Evolutionary conservation across 1,284 basidiomycete genomes (phyloP).

Genomic region (Ceratobasidium sp.): DNA sequence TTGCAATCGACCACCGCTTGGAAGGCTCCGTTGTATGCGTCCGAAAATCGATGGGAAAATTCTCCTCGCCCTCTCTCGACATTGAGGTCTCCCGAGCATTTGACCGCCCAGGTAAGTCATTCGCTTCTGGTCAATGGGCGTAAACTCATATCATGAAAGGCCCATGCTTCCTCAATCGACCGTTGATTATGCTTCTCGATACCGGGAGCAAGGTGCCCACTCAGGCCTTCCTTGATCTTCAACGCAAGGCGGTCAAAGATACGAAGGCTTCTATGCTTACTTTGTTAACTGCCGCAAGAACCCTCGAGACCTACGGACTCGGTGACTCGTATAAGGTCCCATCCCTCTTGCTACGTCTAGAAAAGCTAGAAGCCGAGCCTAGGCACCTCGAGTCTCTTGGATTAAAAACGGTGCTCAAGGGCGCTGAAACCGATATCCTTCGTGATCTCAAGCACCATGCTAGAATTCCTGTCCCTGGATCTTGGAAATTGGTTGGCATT

Average conservation of each 20-base stretch:
- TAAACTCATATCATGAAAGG: neutral
- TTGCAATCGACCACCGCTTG: constrained; percentile 61
- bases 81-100: constrained; percentile 72
- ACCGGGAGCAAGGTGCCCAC: constrained; percentile 58
- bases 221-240: constrained; percentile 61
- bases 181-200: constrained; percentile 71
- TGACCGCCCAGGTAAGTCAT: constrained; percentile 60
- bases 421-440: constrained; percentile 44
- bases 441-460: constrained; percentile 34
- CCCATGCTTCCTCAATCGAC: constrained; percentile 50
- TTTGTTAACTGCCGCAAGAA: constrained; percentile 55
- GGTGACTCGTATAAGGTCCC: constrained; percentile 54
- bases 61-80: constrained; percentile 57
- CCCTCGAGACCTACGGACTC: constrained; percentile 57
- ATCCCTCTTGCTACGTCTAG: constrained; percentile 53
- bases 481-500: constrained; percentile 44
- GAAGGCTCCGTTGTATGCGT: constrained; percentile 55
- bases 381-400: constrained; percentile 48
- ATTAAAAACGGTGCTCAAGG: constrained; percentile 48
- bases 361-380: constrained; percentile 42
- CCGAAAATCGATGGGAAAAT: constrained; percentile 68
- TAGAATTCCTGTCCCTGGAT: constrained; percentile 31
- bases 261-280: constrained; percentile 55
- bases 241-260: constrained; percentile 59
- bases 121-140: constrained; percentile 52